Percentiles rank a stretch among this genome's conserved stretches.
Conservation (phyloP, 2,329 filamentous ascomycete genomes). For the Claviceps maximensis region DNA sequence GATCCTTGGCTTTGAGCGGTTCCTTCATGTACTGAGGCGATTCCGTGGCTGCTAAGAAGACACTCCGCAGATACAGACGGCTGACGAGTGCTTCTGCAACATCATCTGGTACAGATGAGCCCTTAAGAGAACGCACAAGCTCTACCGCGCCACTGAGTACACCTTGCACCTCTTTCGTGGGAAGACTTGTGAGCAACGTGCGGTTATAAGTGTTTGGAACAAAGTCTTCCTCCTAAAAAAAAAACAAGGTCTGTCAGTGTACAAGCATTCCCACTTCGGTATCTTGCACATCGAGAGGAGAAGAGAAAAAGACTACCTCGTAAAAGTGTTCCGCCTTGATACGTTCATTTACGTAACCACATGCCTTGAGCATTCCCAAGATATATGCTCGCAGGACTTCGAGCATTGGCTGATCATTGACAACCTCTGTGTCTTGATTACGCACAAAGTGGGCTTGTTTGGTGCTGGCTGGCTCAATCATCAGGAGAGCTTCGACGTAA, state of each 20-base stretch:
- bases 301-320: conserved; percentile 46
- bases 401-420: conserved; percentile 34
- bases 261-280: too few species aligned
- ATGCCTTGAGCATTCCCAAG: conserved; percentile 69
- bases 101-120: conserved; percentile 23
- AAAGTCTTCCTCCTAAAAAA: conserved; percentile 77
- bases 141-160: conserved; percentile 41
- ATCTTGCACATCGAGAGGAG: not conserved
- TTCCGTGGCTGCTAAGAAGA: conserved; percentile 44
- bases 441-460: conserved; percentile 51
- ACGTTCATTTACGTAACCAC: conserved; percentile 61
- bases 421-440: conserved; percentile 15
- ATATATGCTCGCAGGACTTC: conserved; percentile 74
- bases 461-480: conserved; percentile 50
- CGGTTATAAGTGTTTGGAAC: conserved; percentile 83
- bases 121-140: conserved; percentile 31
- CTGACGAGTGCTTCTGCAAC: conserved; percentile 43
- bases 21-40: conserved; percentile 31
- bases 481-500: conserved; percentile 74
- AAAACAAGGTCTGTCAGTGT: not conserved
- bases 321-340: conserved; percentile 81
- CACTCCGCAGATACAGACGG: conserved; percentile 53
- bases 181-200: conserved; percentile 54
- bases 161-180: conserved; percentile 39
- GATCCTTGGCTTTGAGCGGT: conserved; percentile 32